phyloP scores from a whole-genome alignment of 148 eudicot species.

The Cornus kousa region DNA sequence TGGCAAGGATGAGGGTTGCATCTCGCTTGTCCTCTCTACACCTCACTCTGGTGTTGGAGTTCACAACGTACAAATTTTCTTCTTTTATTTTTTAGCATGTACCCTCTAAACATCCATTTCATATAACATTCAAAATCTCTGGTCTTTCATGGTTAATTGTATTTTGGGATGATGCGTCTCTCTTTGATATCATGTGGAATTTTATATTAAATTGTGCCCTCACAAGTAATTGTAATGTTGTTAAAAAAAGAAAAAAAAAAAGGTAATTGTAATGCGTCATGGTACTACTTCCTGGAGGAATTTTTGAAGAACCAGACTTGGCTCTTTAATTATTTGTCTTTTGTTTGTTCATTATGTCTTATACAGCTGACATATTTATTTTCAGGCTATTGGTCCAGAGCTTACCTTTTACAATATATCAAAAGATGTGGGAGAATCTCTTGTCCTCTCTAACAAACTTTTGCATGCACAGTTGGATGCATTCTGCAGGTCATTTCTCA shows the following conservation, averaged over 20 bases:
- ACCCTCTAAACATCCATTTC: too few species aligned
- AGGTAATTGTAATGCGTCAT: background rate
- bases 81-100: too few species aligned
- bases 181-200: too few species aligned
- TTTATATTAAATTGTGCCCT: too few species aligned
- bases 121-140: too few species aligned
- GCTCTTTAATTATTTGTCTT: background rate
- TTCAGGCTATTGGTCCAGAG: conserved; percentile 95
- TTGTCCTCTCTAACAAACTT: conserved; percentile 73
- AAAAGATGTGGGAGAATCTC: conserved; percentile 58
- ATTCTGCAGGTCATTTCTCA: conserved; percentile 62
- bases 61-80: too few species aligned
- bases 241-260: too few species aligned
- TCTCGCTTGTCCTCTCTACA: too few species aligned
- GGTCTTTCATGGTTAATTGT: too few species aligned
- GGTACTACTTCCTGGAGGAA: background rate
- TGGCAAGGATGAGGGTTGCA: too few species aligned
- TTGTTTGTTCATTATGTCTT: background rate
- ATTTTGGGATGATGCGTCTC: too few species aligned
- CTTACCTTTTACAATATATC: conserved; percentile 89
- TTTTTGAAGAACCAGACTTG: background rate
- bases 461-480: conserved; percentile 89
- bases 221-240: background rate
- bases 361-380: conserved; percentile 10
- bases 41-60: too few species aligned